phyloP scores from a whole-genome alignment of 1,284 basidiomycete species.

The Rhodotorula glutinis region DNA sequence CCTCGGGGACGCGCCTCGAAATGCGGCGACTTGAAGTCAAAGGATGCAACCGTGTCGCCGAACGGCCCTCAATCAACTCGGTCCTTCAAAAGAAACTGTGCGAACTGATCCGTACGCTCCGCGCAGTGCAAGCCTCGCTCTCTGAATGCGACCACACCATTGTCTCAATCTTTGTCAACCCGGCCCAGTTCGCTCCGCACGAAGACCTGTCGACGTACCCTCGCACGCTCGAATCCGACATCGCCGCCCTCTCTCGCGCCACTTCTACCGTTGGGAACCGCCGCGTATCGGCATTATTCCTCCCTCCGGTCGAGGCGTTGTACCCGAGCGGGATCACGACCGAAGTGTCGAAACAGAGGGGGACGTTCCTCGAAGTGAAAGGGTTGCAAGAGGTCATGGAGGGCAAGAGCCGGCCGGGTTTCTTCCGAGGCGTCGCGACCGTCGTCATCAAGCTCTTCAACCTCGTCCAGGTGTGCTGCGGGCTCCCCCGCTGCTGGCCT shows the following conservation, averaged over 20 bases:
- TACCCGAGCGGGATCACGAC: conserved; percentile 85
- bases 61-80: not conserved
- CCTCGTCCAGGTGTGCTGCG: conserved; percentile 76
- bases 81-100: not conserved
- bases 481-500: no score
- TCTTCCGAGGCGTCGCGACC: conserved; percentile 94
- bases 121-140: conserved; percentile 61
- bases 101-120: not conserved
- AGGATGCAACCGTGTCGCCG: no score
- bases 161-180: conserved; percentile 95
- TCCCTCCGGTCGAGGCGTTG: conserved; percentile 73
- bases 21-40: no score
- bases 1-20: no score
- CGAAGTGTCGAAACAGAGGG: conserved; percentile 69
- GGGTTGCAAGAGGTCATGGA: conserved; percentile 82
- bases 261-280: conserved; percentile 46
- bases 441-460: conserved; percentile 95
- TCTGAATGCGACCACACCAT: conserved; percentile 79
- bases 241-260: conserved; percentile 60
- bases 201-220: conserved; percentile 92
- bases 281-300: conserved; percentile 63
- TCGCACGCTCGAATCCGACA: conserved; percentile 61
- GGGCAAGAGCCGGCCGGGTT: conserved; percentile 74
- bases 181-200: conserved; percentile 92
- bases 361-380: conserved; percentile 86